Evolutionary conservation across 768 basidiomycete species (phyloP), one percentile per base, ranked within the genome.

Genomic region (Rhizopogon salebrosus): DNA sequence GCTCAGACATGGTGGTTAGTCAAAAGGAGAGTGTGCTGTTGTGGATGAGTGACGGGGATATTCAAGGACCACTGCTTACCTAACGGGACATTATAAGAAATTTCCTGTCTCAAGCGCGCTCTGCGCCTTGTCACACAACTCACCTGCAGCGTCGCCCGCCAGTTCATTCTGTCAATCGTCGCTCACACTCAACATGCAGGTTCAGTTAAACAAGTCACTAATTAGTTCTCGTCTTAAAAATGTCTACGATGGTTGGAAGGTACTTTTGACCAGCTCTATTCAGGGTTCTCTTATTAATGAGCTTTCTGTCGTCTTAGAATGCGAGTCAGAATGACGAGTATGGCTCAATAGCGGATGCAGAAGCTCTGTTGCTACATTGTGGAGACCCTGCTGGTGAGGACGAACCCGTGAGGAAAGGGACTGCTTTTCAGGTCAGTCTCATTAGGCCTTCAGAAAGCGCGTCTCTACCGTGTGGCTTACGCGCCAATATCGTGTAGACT

Each of bases 361-460:
- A 90, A 60, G 86, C 85, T 14, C 71, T 93, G 22, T 64, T 92
- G 3, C 72, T 92, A 13, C 64, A 84, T 27, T 83, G 90, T 34
- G 91, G 90, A 27, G 91, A 92, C 57, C 85, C 86, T 22, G 84
- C 82, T 0, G 76, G 79, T 5, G 93, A 98, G 62, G 95, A 98
- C 59, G 89, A 91, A 61, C 84, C 89, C n/a, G 83, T 92, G 61
- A 82, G 87, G 54, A 95, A 93, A 66, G 91, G 93, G 10, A 89
- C 89, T 23, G 92, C 92, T 37, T 80, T 98, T 55, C 95, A 98
- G 75, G 95, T 92, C 56, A 54, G 82, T 64, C 34, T 20, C 14
- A n/a, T 23, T 18, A 16, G 6, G 31, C 1, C 29, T 20, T 13
- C 13, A 20, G n/a, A 13, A 40, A 54, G 18, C 20, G 42, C 46